Percentiles rank a stretch among this genome's conserved stretches.
These are phyloP conservation scores for Jimgerdemannia flammicorona DNA, from an alignment of 192 early-diverging fungal species.

Conservation along the genomic window DNA sequence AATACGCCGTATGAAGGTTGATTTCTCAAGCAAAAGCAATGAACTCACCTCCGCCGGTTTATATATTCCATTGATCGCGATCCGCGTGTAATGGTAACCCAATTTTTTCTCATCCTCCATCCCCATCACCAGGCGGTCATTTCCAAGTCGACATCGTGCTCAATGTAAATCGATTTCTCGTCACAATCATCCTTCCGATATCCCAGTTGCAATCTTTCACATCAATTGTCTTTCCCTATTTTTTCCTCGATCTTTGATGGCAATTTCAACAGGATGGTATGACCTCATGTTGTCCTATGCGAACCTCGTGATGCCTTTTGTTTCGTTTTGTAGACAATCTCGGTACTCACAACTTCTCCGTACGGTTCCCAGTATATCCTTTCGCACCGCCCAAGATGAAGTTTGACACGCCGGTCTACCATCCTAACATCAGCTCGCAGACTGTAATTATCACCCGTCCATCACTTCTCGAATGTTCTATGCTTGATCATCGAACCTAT, in stretches of 20 bases:
- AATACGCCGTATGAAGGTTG: constrained; percentile 26
- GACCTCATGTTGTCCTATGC: not conserved
- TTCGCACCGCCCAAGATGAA: constrained; percentile 52
- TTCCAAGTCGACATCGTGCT: constrained; percentile 14
- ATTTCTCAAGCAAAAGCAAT: not conserved
- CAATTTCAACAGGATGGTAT: not conserved
- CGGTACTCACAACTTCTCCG: not conserved
- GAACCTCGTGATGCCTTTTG: not conserved
- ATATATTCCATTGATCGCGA: too few relatives aligned
- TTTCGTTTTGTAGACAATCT: not conserved
- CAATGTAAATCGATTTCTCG: constrained; percentile 4
- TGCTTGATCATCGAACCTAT: not conserved
- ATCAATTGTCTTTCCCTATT: too few relatives aligned
- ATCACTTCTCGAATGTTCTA: not conserved
- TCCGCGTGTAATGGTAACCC: not conserved
- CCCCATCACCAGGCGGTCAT: constrained; percentile 3
- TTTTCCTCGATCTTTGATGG: not conserved
- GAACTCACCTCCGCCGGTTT: too few relatives aligned
- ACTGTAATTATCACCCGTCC: constrained; percentile 26
- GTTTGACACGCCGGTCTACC: constrained; percentile 46
- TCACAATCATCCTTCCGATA: not conserved
- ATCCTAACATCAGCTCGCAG: constrained; percentile 53
- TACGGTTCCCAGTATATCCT: constrained; percentile 26
- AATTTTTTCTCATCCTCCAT: not conserved
- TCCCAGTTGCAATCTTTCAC: too few relatives aligned